phyloP scores from a whole-genome alignment of 2,329 filamentous ascomycete species.

The Amauroascus niger region DNA sequence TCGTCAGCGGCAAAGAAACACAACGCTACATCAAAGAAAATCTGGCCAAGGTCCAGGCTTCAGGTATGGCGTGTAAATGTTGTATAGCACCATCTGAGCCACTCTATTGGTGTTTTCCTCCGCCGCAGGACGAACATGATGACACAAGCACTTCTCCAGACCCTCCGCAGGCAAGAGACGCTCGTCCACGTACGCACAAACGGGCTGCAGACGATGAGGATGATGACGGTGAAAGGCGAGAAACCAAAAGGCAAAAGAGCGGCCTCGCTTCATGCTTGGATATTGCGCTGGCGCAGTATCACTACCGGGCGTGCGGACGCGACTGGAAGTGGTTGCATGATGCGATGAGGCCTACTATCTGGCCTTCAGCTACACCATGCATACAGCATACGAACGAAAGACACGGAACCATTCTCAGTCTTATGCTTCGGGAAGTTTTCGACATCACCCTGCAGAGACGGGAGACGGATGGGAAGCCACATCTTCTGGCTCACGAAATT shows the following conservation, averaged over 20 bases:
- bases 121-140: neutral
- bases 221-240: neutral
- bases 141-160: neutral
- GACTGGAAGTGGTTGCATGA: slow-evolving; percentile 31
- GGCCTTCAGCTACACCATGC: neutral
- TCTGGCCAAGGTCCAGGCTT: neutral
- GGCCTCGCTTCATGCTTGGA: slow-evolving; percentile 18
- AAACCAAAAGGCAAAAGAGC: slow-evolving; percentile 10
- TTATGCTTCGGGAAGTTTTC: slow-evolving; percentile 29
- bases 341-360: slow-evolving; percentile 23
- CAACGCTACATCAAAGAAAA: neutral
- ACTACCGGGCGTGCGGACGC: slow-evolving; percentile 25
- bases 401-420: slow-evolving; percentile 28
- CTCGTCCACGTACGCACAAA: neutral
- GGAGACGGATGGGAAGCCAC: slow-evolving; percentile 17
- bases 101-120: slow-evolving; percentile 7
- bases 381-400: slow-evolving; percentile 25
- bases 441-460: slow-evolving; percentile 30
- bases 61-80: slow-evolving; percentile 5
- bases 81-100: neutral
- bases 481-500: slow-evolving; percentile 28
- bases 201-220: neutral
- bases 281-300: slow-evolving; percentile 24
- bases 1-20: neutral
- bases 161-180: neutral